Conservation (phyloP, 768 basidiomycete genomes). For the Ramaria rubella region DNA sequence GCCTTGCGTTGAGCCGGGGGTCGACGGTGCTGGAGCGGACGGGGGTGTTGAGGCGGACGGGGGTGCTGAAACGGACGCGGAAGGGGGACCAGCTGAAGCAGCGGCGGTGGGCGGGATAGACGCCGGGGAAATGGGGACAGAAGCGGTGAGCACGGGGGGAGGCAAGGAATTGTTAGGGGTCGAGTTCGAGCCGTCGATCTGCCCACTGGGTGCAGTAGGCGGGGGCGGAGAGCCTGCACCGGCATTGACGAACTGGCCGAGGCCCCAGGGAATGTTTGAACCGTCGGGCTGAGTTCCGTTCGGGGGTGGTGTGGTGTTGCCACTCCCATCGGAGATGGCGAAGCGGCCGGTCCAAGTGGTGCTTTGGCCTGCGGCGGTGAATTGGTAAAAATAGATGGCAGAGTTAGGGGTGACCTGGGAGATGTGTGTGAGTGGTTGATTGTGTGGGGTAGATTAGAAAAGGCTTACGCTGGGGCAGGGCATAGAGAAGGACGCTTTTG, state of each 20-base stretch:
- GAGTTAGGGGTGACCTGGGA: slow-evolving; percentile 55
- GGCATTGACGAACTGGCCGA: slow-evolving; percentile 45
- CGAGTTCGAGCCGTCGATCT: slow-evolving; percentile 3
- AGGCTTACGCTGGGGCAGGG: slow-evolving; percentile 58
- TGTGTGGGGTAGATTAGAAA: neutral
- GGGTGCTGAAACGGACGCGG: neutral
- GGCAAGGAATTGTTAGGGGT: neutral
- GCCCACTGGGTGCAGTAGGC: slow-evolving; percentile 5
- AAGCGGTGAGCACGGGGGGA: neutral
- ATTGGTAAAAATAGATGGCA: slow-evolving; percentile 78
- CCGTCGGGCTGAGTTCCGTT: slow-evolving; percentile 46
- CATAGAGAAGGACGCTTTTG: slow-evolving; percentile 42
- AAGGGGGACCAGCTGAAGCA: neutral
- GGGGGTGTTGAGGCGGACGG: neutral
- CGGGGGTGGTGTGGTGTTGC: slow-evolving; percentile 40
- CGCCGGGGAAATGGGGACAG: neutral
- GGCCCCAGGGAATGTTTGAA: slow-evolving; percentile 56
- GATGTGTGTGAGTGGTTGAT: neutral
- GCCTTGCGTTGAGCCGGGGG: no score
- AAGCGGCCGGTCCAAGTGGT: slow-evolving; percentile 70
- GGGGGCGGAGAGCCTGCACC: slow-evolving; percentile 25
- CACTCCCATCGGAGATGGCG: slow-evolving; percentile 52
- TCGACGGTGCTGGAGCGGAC: neutral
- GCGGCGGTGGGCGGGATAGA: neutral
- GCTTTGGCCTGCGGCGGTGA: slow-evolving; percentile 39